Evolutionary conservation across 140 eudicot species (phyloP).

Genomic region (Anethum foeniculum): DNA sequence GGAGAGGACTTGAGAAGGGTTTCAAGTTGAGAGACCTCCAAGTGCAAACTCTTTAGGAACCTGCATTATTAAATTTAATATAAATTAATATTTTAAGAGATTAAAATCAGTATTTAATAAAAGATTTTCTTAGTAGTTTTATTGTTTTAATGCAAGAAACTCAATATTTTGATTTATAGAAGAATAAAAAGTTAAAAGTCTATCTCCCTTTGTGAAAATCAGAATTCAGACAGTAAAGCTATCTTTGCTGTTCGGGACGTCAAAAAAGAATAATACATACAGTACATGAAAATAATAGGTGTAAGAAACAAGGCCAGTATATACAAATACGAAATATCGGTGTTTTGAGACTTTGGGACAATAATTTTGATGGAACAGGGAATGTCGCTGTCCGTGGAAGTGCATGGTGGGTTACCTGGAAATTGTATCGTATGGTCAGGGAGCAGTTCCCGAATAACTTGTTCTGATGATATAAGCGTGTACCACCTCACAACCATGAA

Average conservation of each 20-base stretch:
- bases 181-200: neutral
- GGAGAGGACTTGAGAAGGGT: too few species aligned
- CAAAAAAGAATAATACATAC: neutral
- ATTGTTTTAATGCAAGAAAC: too few species aligned
- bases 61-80: too few species aligned
- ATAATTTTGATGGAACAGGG: neutral
- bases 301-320: neutral
- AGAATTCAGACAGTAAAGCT: neutral
- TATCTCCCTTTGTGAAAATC: neutral
- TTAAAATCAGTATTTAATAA: too few species aligned
- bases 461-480: neutral
- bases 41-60: too few species aligned
- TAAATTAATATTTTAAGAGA: too few species aligned
- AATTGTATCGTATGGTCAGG: neutral
- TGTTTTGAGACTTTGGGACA: neutral
- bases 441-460: neutral
- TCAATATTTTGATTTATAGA: neutral
- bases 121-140: too few species aligned
- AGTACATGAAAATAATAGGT: neutral
- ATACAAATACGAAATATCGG: neutral
- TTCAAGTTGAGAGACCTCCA: too few species aligned
- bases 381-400: neutral
- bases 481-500: neutral
- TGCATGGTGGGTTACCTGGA: neutral
- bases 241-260: neutral